A percentile compares a stretch with the other conserved stretches of the same genome.
These are phyloP conservation scores for Flaveria robusta DNA, from an alignment of 129 eudicot species.

Conservation along the genomic window DNA sequence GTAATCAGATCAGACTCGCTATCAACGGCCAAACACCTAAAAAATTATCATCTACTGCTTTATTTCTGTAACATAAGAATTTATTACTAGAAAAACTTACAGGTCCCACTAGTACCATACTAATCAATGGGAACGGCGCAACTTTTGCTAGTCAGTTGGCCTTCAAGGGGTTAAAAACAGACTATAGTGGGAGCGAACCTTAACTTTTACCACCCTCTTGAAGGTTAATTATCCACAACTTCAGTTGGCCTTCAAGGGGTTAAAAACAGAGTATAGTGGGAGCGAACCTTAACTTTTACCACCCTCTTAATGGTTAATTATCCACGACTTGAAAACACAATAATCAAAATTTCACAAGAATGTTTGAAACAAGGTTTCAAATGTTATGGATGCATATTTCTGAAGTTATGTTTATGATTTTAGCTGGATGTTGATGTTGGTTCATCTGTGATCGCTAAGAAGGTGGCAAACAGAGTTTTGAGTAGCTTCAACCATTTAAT, in stretches of 20 bases:
- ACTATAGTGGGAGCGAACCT: too few relatives aligned
- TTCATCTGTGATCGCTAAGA: slow-evolving; percentile 36
- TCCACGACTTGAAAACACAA: not conserved
- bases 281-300: too few relatives aligned
- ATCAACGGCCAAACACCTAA: not conserved
- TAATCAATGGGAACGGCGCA: not conserved
- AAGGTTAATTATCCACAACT: too few relatives aligned
- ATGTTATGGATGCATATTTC: not conserved
- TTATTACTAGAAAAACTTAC: too few relatives aligned
- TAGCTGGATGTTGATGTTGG: slow-evolving; percentile 41
- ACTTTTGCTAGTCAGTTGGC: not conserved
- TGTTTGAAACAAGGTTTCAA: not conserved
- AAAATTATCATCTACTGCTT: not conserved
- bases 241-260: too few relatives aligned
- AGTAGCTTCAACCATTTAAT: slow-evolving; percentile 32
- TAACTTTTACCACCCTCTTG: not conserved
- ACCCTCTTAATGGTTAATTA: not conserved
- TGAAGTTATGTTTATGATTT: slow-evolving; percentile 9
- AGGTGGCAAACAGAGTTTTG: slow-evolving; percentile 38
- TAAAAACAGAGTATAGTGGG: too few relatives aligned
- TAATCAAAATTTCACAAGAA: not conserved
- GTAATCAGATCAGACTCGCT: not conserved
- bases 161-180: too few relatives aligned
- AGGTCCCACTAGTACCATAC: not conserved
- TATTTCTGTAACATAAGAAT: not conserved